Conservation (phyloP, 75 land plant genomes). For the Pseudotsuga menziesii region DNA sequence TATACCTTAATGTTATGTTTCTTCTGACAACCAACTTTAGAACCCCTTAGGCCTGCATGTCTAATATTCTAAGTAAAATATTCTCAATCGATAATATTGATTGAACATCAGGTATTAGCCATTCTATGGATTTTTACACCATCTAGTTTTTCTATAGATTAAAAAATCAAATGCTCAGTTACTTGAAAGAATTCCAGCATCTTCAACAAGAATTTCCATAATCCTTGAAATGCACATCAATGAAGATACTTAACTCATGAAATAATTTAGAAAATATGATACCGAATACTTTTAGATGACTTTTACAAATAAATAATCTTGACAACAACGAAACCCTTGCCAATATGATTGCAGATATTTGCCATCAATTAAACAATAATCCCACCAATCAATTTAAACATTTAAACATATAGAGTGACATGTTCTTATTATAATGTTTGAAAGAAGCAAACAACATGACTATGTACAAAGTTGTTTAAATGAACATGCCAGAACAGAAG, state of each 20-base stretch:
- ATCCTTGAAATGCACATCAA: background rate
- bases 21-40: background rate
- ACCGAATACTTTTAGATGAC: background rate
- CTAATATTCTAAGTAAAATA: background rate
- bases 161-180: background rate
- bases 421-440: background rate
- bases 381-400: background rate
- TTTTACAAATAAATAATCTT: background rate
- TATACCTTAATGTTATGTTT: background rate
- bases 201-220: background rate
- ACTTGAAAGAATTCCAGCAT: background rate
- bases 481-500: background rate
- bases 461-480: background rate
- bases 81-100: background rate
- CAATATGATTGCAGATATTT: background rate
- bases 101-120: background rate
- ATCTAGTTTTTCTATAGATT: background rate
- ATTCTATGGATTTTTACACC: background rate
- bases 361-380: background rate
- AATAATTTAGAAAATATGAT: background rate
- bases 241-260: background rate
- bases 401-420: too few species aligned
- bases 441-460: background rate
- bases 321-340: background rate
- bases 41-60: background rate